These are phyloP conservation scores for Zopfochytrium polystomum DNA, from an alignment of 371 early-diverging fungal genomes.

Conservation along the genomic window DNA sequence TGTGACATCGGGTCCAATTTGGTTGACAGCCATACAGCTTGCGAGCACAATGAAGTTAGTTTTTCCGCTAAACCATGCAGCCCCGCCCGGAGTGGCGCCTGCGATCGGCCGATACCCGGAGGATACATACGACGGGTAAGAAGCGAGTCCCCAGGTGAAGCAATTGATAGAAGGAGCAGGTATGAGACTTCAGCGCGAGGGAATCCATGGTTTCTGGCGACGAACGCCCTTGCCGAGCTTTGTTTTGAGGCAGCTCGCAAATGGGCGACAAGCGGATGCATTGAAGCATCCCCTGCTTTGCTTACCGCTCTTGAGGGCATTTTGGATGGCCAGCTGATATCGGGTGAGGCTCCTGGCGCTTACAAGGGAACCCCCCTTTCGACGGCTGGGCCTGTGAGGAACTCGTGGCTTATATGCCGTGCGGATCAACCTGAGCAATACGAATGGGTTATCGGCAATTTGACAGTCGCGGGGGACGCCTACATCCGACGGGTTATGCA, in stretches of 20 bases:
- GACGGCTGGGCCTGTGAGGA: neutral
- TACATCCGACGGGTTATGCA: slow-evolving; percentile 52
- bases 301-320: neutral
- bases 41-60: neutral
- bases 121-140: slow-evolving; percentile 22
- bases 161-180: too few relatives aligned
- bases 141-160: slow-evolving; percentile 1
- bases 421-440: neutral
- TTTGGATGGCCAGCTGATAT: slow-evolving; percentile 1
- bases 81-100: slow-evolving; percentile 14
- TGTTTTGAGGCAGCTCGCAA: slow-evolving; percentile 37
- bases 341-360: neutral
- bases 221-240: slow-evolving; percentile 58
- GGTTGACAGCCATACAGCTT: slow-evolving; percentile 6
- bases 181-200: too few relatives aligned
- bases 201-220: slow-evolving; percentile 25
- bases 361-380: neutral
- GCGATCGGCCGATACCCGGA: slow-evolving; percentile 74
- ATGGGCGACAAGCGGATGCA: neutral
- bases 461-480: slow-evolving; percentile 48
- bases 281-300: neutral
- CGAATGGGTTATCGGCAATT: slow-evolving; percentile 1
- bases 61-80: neutral
- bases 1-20: neutral
- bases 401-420: slow-evolving; percentile 6